These are phyloP conservation scores for Hippophae tibetana DNA, from an alignment of 306 rosid genomes.

Conservation along the genomic window DNA sequence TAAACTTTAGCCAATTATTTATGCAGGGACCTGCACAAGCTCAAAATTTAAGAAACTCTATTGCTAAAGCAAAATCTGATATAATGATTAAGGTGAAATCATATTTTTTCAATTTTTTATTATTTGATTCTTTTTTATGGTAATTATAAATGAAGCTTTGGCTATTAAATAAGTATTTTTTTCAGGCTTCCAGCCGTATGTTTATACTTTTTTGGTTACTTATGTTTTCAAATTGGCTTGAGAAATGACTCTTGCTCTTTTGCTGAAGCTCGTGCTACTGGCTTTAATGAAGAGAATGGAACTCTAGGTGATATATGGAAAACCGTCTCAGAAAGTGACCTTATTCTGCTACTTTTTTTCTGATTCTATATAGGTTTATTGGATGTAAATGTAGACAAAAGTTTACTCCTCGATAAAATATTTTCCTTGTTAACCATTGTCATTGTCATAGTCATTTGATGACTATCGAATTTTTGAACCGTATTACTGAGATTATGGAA, in stretches of 20 bases:
- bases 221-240: conserved; percentile 39
- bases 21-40: too few species aligned
- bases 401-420: neutral
- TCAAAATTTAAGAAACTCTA: too few species aligned
- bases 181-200: conserved; percentile 22
- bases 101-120: too few species aligned
- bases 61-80: too few species aligned
- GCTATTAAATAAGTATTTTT: neutral
- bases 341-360: conserved; percentile 84
- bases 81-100: too few species aligned
- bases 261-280: conserved; percentile 79
- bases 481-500: conserved; percentile 82
- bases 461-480: conserved; percentile 21
- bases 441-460: neutral
- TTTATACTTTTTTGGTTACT: too few species aligned
- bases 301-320: conserved; percentile 92
- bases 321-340: conserved; percentile 79
- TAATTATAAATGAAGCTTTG: neutral
- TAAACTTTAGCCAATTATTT: too few species aligned
- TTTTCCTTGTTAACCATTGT: neutral
- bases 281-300: conserved; percentile 83
- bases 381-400: neutral
- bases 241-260: conserved; percentile 91
- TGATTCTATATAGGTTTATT: conserved; percentile 87
- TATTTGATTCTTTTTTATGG: too few species aligned